phyloP scores from a whole-genome alignment of 129 eudicot species.

The Dittrichia graveolens region DNA sequence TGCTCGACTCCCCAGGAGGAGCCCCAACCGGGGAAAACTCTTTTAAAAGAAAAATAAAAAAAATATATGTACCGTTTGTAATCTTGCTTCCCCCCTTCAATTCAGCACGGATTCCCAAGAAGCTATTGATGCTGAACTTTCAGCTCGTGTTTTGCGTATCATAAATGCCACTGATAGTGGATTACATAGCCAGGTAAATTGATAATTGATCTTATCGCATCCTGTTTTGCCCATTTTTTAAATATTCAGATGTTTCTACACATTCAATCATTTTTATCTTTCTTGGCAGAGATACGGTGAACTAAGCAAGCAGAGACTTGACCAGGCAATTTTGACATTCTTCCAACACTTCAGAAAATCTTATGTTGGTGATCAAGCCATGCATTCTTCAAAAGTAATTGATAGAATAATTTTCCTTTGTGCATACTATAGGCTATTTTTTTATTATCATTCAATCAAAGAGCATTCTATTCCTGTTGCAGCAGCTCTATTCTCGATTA shows the following conservation, averaged over 20 bases:
- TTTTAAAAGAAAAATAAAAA: no score
- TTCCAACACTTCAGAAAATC: slow-evolving; percentile 91
- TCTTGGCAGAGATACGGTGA: slow-evolving; percentile 80
- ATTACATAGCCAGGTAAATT: slow-evolving; percentile 74
- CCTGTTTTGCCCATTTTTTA: not conserved
- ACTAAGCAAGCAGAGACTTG: slow-evolving; percentile 92
- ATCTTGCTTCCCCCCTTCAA: not conserved
- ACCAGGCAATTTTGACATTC: slow-evolving; percentile 87
- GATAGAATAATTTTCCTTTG: slow-evolving; percentile 2
- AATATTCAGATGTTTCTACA: not conserved
- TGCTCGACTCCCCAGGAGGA: no score
- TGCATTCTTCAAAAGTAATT: slow-evolving; percentile 92
- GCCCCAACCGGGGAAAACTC: not conserved
- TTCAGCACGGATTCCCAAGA: slow-evolving; percentile 88
- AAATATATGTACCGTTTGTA: not conserved
- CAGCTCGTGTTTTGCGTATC: slow-evolving; percentile 78
- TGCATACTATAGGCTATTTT: slow-evolving; percentile 18
- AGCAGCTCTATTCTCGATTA: slow-evolving; percentile 92
- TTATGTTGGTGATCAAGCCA: slow-evolving; percentile 96
- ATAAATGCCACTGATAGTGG: slow-evolving; percentile 88
- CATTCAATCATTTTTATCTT: not conserved
- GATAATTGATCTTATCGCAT: not conserved
- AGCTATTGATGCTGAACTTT: slow-evolving; percentile 63
- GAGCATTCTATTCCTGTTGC: slow-evolving; percentile 44
- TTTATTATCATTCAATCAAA: slow-evolving; percentile 1